Conservation (phyloP, 2,329 filamentous ascomycete genomes). For the Ceratocystiopsis sp. region DNA sequence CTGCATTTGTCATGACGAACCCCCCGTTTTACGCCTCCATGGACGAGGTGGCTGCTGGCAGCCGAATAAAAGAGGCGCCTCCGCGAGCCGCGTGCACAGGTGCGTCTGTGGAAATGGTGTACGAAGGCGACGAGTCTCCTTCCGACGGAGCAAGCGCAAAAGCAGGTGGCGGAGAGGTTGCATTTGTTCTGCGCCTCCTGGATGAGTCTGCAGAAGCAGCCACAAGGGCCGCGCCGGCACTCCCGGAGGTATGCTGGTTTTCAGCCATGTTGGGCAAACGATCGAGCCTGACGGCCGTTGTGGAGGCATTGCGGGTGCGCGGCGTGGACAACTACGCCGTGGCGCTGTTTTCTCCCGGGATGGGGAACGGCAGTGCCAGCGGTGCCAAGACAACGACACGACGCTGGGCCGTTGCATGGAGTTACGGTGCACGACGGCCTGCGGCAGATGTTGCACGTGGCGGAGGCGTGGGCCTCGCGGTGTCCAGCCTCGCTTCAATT, state of each 20-base stretch:
- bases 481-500: slow-evolving; percentile 17
- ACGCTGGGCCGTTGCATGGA: slow-evolving; percentile 83
- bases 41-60: slow-evolving; percentile 49
- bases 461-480: not conserved
- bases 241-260: slow-evolving; percentile 58
- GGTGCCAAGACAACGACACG: slow-evolving; percentile 32
- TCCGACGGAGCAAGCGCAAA: slow-evolving; percentile 10
- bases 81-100: slow-evolving; percentile 65
- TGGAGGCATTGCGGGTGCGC: slow-evolving; percentile 37
- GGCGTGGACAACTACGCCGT: slow-evolving; percentile 63
- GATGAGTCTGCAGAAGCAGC: slow-evolving; percentile 17
- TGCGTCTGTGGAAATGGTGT: slow-evolving; percentile 72
- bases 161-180: slow-evolving; percentile 50
- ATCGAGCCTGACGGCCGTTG: slow-evolving; percentile 43
- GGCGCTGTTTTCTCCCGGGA: slow-evolving; percentile 38
- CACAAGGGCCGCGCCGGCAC: slow-evolving; percentile 12
- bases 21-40: slow-evolving; percentile 81
- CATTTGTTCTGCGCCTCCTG: slow-evolving; percentile 70
- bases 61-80: slow-evolving; percentile 45
- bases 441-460: slow-evolving; percentile 21
- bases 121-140: not conserved
- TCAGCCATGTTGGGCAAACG: slow-evolving; percentile 80
- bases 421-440: slow-evolving; percentile 53
- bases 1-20: slow-evolving; percentile 70
- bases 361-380: slow-evolving; percentile 46